Evolutionary conservation across 2,329 filamentous ascomycete species (phyloP).

Genomic region (Ophiosphaerella korrae): DNA sequence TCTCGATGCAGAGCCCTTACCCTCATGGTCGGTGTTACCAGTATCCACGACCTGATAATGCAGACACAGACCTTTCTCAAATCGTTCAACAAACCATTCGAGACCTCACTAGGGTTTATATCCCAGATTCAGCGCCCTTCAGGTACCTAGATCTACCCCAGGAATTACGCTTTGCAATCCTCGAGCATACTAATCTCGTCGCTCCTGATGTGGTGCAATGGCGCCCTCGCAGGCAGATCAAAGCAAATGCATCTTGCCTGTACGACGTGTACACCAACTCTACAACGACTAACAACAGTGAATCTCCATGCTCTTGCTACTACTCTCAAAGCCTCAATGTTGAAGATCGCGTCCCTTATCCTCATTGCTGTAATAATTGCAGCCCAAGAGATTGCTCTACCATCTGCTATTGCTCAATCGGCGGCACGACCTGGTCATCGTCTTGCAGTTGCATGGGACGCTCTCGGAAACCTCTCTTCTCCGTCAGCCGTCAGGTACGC

Average conservation of each 20-base stretch:
- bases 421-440: neutral
- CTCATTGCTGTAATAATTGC: neutral
- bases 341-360: neutral
- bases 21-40: neutral
- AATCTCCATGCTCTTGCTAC: neutral
- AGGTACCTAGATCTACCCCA: slow-evolving; percentile 10
- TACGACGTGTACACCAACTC: neutral
- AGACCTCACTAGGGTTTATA: neutral
- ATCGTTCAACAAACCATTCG: neutral
- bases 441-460: neutral
- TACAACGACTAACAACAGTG: neutral
- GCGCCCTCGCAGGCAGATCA: neutral
- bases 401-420: neutral
- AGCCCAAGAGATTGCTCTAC: neutral
- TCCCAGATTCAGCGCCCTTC: neutral
- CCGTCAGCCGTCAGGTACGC: slow-evolving; percentile 9
- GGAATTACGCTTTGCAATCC: slow-evolving; percentile 9
- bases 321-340: neutral
- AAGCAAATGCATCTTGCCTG: neutral
- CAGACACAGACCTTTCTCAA: neutral
- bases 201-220: slow-evolving; percentile 6
- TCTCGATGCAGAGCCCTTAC: neutral
- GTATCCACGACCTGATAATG: neutral
- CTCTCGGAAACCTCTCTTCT: slow-evolving; percentile 3
- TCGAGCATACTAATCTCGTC: slow-evolving; percentile 8